phyloP scores from a whole-genome alignment of 2,329 filamentous ascomycete species.

The Claviceps paspali region DNA sequence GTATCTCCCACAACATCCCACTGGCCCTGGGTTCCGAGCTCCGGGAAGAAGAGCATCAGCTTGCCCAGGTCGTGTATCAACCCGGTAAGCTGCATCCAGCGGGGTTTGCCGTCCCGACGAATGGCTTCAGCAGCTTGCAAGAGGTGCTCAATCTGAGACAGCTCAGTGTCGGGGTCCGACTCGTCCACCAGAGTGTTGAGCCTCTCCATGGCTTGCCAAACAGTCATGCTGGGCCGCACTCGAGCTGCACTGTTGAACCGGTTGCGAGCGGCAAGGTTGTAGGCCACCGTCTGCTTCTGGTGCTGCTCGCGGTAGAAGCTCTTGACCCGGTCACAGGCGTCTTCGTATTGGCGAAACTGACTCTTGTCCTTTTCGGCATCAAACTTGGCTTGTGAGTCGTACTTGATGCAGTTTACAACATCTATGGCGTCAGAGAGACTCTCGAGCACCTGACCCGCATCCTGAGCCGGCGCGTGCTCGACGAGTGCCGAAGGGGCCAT shows the following conservation, averaged over 20 bases:
- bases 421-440: constrained; percentile 33
- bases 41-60: constrained; percentile 62
- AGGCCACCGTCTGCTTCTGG: constrained; percentile 60
- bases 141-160: constrained; percentile 80
- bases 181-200: constrained; percentile 84
- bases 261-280: constrained; percentile 66
- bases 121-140: constrained; percentile 83
- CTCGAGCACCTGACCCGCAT: constrained; percentile 24
- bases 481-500: constrained; percentile 15
- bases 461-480: constrained; percentile 7
- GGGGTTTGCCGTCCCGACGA: constrained; percentile 65
- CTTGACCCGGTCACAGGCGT: constrained; percentile 71
- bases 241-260: constrained; percentile 43
- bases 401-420: constrained; percentile 39
- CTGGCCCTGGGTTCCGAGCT: constrained; percentile 53
- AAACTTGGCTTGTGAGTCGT: constrained; percentile 43
- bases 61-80: constrained; percentile 71
- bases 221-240: constrained; percentile 53
- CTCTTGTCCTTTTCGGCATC: constrained; percentile 65
- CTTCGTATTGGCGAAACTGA: constrained; percentile 69
- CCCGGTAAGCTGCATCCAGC: constrained; percentile 68
- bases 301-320: constrained; percentile 67
- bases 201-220: constrained; percentile 89
- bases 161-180: constrained; percentile 75
- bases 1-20: constrained; percentile 90